Evolutionary conservation across 108 stramenopile genomes (phyloP), one percentile per base, ranked within the genome.

Genomic region (Cyclotella baltica): DNA sequence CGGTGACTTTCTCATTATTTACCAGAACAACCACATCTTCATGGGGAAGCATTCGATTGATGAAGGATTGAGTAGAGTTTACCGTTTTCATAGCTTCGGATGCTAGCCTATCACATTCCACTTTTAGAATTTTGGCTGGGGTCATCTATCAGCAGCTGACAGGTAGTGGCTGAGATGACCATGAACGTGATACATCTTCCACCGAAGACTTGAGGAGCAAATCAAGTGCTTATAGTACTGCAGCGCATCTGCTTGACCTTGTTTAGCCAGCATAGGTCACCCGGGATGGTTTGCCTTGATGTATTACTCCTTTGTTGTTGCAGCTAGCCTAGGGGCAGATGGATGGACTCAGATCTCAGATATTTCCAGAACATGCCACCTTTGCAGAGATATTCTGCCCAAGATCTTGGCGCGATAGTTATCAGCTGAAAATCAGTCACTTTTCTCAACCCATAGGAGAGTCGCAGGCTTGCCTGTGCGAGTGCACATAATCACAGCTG

Each of bases 161-260:
- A 58, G 57, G 29, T 58, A 58, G 6, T 30, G 27, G 16, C 30
- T 28, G 3, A 58, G 57, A 31, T 58, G 57, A 4, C 57, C 57
- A 28, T 58, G 57, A 31, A 58, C 57, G 30, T 30, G 57, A 28
- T 58, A 58, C 30, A 58, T 58, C 57, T 58, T 58, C 6, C 29
- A 58, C 5, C 18, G 25, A 18, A 30, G 6, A 5, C 28, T 23
- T 2, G 4, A 9, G 30, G 4, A 5, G 4, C 30, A 28, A 31
- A 58, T 28, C 5, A 58, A 18, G 57, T 6, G 4, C 57, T 58
- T 4, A 18, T 58, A 58, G 29, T 58, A 58, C 57, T 28, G 30
- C 28, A 58, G 57, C 4, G 30, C 57, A 58, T 58, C 57, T 16
- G 57, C 57, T 28, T 58, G 57, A 9, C 13, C 29, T 28, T 58